A percentile compares a stretch with the other conserved stretches of the same genome.
These are phyloP conservation scores for Penicillium odoratum DNA, from an alignment of 495 filamentous ascomycete genomes.

Conservation along the genomic window DNA sequence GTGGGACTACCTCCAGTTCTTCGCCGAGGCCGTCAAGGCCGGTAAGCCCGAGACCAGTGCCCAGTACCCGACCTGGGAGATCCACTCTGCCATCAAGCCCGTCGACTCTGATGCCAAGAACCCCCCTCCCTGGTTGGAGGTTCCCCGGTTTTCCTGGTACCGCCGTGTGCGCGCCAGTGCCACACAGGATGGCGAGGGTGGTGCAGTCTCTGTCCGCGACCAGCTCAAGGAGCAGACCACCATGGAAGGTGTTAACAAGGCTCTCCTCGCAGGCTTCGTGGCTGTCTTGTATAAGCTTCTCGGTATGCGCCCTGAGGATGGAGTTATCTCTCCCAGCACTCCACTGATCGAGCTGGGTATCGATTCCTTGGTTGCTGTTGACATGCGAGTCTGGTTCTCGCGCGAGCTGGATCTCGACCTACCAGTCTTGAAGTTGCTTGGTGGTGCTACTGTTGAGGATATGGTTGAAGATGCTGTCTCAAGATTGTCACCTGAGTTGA, in stretches of 20 bases:
- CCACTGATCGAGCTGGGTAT: slow-evolving; percentile 29
- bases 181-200: not conserved
- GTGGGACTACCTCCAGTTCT: slow-evolving; percentile 3
- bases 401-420: slow-evolving; percentile 38
- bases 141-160: slow-evolving; percentile 2
- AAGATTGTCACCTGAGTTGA: not conserved
- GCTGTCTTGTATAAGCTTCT: slow-evolving; percentile 4
- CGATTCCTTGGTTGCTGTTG: slow-evolving; percentile 34
- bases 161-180: not conserved
- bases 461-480: slow-evolving; percentile 1
- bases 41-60: not conserved
- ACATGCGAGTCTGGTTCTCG: slow-evolving; percentile 32
- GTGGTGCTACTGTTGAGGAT: slow-evolving; percentile 12
- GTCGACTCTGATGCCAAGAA: not conserved
- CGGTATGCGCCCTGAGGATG: not conserved
- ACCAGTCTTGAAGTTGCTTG: slow-evolving; percentile 51
- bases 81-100: not conserved
- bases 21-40: slow-evolving; percentile 1
- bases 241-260: slow-evolving; percentile 1
- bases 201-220: not conserved
- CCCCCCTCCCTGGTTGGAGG: not conserved
- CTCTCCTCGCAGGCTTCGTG: not conserved
- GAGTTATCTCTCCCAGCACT: slow-evolving; percentile 1
- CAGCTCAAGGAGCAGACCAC: slow-evolving; percentile 5
- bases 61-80: not conserved